Conservation (phyloP, 768 basidiomycete species). For the Suillus spraguei region DNA sequence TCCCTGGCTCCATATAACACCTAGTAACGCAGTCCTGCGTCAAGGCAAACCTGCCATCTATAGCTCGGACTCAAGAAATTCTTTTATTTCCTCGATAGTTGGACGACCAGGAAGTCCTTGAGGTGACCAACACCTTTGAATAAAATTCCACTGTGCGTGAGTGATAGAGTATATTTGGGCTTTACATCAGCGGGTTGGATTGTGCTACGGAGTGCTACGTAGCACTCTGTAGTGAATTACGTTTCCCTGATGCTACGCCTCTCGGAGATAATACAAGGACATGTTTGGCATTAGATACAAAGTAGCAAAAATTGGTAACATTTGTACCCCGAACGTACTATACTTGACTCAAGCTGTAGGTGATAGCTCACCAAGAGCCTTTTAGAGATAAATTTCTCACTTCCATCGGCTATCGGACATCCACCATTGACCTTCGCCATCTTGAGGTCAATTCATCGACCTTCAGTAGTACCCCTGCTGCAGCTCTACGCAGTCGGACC, state of each 20-base stretch:
- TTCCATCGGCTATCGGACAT: conserved; percentile 27
- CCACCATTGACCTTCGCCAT: conserved; percentile 70
- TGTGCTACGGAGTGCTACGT: too few relatives aligned
- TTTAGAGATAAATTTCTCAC: background rate
- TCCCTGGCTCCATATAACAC: background rate
- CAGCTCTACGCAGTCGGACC: conserved; percentile 61
- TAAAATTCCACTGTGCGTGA: conserved; percentile 7
- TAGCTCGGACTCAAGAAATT: conserved; percentile 6
- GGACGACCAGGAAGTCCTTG: conserved; percentile 2
- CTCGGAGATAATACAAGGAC: conserved; percentile 4
- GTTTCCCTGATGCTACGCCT: too few relatives aligned
- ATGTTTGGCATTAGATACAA: background rate
- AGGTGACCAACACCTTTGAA: conserved; percentile 13
- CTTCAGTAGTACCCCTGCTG: conserved; percentile 82
- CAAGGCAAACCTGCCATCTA: background rate
- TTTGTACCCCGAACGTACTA: background rate
- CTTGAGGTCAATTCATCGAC: conserved; percentile 69
- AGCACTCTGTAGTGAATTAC: too few relatives aligned
- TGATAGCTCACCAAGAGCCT: background rate
- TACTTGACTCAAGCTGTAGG: background rate
- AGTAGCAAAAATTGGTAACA: too few relatives aligned
- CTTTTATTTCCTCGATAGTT: conserved; percentile 8
- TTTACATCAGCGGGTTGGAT: too few relatives aligned
- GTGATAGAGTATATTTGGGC: conserved; percentile 7
- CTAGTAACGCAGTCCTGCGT: background rate